Evolutionary conservation across 2,329 filamentous ascomycete genomes (phyloP), one percentile per base, ranked within the genome.

Genomic region (Stachybotrys chartarum): DNA sequence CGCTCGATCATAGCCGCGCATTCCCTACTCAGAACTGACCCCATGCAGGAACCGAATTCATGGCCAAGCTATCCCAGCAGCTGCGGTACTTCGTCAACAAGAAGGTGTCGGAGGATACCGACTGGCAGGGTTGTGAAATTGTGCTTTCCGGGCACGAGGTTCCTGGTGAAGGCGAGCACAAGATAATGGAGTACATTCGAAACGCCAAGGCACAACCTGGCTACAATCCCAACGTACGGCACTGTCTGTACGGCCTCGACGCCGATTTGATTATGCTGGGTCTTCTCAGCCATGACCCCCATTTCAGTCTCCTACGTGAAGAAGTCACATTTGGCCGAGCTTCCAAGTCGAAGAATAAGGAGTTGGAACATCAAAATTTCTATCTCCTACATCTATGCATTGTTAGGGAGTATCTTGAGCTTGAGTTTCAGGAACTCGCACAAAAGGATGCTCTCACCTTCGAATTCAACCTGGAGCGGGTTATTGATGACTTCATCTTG

Each of bases 111-210:
- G 93, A 99, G 71, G 94, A 99, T 71, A 84, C 87, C 51, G 94
- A 99, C 66, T 99, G 94, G 94, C 94, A 99, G 75, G 90, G 90
- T 57, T 94, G 95, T 61, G 92, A 97, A 68, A 87, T 99, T 64
- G 91, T 99, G 54, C 81, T 99, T 57, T 99, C 94, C 6, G 94
- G 95, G 54, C 95, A 99, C 68, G 95, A 99, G 72, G 93, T 97
- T 30, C 94, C 94, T 7, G 94, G 94, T 64, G 95, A 99, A 75
- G 94, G 94, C 65, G 94, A 99, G 73, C 94, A 99, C 78, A 99
- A 99, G 77, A 96, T 99, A 74, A 99, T 99, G 94, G 95, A 99
- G 74, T 99, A 99, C 73, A 99, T 99, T 72, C 89, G 94, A 63
- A 90, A 95, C 72, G 90, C 94, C 59, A 97, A 97, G 78, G 91